Percentiles rank a stretch among this genome's conserved stretches.
phyloP scores from a whole-genome alignment of 306 rosid genomes.

The Urtica urens region DNA sequence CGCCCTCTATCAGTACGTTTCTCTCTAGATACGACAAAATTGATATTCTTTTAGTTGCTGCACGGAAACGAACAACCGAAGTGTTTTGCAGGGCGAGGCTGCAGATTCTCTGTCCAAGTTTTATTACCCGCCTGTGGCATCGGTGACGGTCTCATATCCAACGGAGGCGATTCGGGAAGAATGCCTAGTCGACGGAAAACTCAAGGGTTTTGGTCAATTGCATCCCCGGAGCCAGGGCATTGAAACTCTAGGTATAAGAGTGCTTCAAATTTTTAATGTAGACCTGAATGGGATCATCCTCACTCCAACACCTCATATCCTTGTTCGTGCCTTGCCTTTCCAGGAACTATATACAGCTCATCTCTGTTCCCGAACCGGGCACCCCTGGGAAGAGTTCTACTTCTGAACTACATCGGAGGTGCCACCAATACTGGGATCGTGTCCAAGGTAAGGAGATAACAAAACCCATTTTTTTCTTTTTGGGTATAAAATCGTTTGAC shows the following conservation, averaged over 20 bases:
- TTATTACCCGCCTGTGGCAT: constrained; percentile 92
- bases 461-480: background rate
- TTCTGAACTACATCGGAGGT: constrained; percentile 95
- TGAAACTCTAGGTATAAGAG: constrained; percentile 67
- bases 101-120: constrained; percentile 86
- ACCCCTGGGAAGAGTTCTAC: constrained; percentile 84
- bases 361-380: constrained; percentile 93
- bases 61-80: no score
- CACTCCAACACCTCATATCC: no score
- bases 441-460: constrained; percentile 46
- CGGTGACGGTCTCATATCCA: constrained; percentile 89
- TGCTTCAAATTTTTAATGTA: no score
- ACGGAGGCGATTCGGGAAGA: constrained; percentile 86
- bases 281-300: no score
- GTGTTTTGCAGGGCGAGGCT: constrained; percentile 53
- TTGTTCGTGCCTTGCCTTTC: no score
- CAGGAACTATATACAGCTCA: constrained; percentile 98
- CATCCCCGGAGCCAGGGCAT: constrained; percentile 98
- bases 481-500: background rate
- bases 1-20: constrained; percentile 73
- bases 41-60: no score
- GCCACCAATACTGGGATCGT: constrained; percentile 77
- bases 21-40: no score
- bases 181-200: constrained; percentile 67
- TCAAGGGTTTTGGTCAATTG: constrained; percentile 93